Percentiles rank a stretch among this genome's conserved stretches.
Evolutionary conservation across 176 grass and related monocot genomes (phyloP).

Genomic region (Triticum urartu): DNA sequence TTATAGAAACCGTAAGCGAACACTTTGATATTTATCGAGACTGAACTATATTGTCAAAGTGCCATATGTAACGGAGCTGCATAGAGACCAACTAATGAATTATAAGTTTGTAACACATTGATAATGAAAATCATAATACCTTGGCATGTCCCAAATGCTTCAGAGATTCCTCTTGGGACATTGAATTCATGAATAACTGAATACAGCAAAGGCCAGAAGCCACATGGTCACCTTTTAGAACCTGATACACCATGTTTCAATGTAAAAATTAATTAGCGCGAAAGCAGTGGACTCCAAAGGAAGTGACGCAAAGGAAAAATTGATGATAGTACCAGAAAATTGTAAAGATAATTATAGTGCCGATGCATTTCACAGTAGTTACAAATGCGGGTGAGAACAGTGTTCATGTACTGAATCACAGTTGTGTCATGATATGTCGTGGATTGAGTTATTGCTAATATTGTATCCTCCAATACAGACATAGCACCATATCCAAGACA

Average conservation of each 20-base stretch:
- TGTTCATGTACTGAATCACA: constrained; percentile 66
- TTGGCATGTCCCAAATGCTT: constrained; percentile 89
- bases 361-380: constrained; percentile 95
- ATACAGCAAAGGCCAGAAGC: constrained; percentile 95
- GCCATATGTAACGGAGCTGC: background rate
- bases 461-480: constrained; percentile 66
- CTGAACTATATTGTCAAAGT: constrained; percentile 8
- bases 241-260: constrained; percentile 48
- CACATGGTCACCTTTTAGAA: constrained; percentile 90
- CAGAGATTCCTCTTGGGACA: constrained; percentile 90
- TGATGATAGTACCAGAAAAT: constrained; percentile 77
- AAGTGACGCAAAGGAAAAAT: constrained; percentile 10
- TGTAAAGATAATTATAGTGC: constrained; percentile 97
- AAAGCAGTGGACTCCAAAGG: constrained; percentile 15
- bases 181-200: constrained; percentile 88
- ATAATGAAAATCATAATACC: constrained; percentile 38
- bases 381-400: constrained; percentile 80
- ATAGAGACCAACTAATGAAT: constrained; percentile 19
- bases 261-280: constrained; percentile 15
- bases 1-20: background rate
- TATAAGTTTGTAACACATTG: background rate
- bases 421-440: constrained; percentile 50
- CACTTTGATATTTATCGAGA: background rate
- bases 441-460: constrained; percentile 59
- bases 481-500: constrained; percentile 91